phyloP scores from a whole-genome alignment of 179 eudicot genomes.

The Patellifolia procumbens region DNA sequence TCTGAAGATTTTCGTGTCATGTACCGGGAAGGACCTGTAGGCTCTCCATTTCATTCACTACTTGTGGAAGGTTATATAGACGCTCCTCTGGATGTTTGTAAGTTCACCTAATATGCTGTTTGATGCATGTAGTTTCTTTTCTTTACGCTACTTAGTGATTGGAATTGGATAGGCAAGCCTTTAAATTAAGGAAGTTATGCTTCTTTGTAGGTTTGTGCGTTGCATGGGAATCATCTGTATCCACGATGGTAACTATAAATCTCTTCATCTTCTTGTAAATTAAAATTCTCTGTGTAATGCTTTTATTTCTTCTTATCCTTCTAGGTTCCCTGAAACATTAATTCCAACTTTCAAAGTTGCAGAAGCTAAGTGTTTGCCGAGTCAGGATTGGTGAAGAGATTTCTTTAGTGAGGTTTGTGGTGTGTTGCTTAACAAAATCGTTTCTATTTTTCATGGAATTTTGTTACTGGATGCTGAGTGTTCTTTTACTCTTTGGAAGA shows the following conservation, averaged over 20 bases:
- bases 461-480: slow-evolving; percentile 34
- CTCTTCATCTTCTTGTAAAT: slow-evolving; percentile 16
- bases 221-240: slow-evolving; percentile 74
- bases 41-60: slow-evolving; percentile 81
- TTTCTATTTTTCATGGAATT: not conserved
- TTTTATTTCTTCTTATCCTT: not conserved
- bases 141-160: not conserved
- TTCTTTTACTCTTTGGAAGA: slow-evolving; percentile 62
- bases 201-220: slow-evolving; percentile 75
- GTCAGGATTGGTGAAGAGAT: slow-evolving; percentile 78
- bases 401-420: slow-evolving; percentile 78
- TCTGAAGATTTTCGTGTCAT: slow-evolving; percentile 83
- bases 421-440: slow-evolving; percentile 10
- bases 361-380: slow-evolving; percentile 60
- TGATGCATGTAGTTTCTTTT: not conserved
- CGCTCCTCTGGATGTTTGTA: slow-evolving; percentile 92
- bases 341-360: slow-evolving; percentile 76
- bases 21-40: slow-evolving; percentile 91
- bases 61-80: slow-evolving; percentile 92
- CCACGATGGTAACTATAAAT: slow-evolving; percentile 59
- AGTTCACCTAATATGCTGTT: slow-evolving; percentile 32
- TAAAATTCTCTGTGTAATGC: not conserved
- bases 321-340: slow-evolving; percentile 79
- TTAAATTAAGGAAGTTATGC: slow-evolving; percentile 5
- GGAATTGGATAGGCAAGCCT: not conserved